These are phyloP conservation scores for Fusarium sp. DNA, from an alignment of 2,329 filamentous ascomycete genomes.

Conservation along the genomic window DNA sequence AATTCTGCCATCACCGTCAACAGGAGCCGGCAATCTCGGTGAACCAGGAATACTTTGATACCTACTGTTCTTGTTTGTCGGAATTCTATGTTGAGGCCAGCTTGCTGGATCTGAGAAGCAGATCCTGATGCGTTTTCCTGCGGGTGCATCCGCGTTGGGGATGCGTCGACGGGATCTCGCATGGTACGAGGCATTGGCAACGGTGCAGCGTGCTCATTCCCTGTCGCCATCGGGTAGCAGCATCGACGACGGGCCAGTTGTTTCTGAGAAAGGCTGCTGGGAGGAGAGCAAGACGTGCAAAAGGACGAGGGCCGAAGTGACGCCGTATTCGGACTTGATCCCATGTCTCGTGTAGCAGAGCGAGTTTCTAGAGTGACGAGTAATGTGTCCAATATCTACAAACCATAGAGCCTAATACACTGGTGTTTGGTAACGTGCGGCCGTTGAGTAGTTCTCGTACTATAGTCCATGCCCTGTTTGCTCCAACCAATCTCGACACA, in stretches of 20 bases:
- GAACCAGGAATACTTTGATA: conserved; percentile 1
- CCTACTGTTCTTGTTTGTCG: conserved; percentile 2
- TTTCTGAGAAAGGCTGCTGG: conserved; percentile 8
- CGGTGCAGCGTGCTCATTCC: conserved; percentile 15
- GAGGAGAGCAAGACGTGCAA: neutral
- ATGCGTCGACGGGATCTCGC: conserved; percentile 39
- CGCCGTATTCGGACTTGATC: conserved; percentile 37
- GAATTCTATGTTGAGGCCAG: neutral
- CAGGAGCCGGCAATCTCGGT: neutral
- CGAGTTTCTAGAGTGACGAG: conserved; percentile 19
- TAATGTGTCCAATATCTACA: conserved; percentile 19
- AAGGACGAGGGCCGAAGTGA: conserved; percentile 35
- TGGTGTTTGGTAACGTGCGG: conserved; percentile 2
- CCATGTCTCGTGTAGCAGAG: conserved; percentile 23
- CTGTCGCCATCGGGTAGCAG: conserved; percentile 25
- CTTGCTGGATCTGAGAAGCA: conserved; percentile 27
- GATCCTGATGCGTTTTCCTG: conserved; percentile 21
- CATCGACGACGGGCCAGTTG: conserved; percentile 27
- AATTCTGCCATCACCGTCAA: neutral
- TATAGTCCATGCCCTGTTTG: neutral
- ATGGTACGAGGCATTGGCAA: conserved; percentile 35
- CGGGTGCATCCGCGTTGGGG: conserved; percentile 34
- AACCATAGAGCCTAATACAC: conserved; percentile 9
- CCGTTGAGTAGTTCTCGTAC: neutral
- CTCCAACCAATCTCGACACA: neutral